Evolutionary conservation across 2,329 filamentous ascomycete genomes (phyloP), one percentile per base, ranked within the genome.

Genomic region (Ceratocystis cubensis): DNA sequence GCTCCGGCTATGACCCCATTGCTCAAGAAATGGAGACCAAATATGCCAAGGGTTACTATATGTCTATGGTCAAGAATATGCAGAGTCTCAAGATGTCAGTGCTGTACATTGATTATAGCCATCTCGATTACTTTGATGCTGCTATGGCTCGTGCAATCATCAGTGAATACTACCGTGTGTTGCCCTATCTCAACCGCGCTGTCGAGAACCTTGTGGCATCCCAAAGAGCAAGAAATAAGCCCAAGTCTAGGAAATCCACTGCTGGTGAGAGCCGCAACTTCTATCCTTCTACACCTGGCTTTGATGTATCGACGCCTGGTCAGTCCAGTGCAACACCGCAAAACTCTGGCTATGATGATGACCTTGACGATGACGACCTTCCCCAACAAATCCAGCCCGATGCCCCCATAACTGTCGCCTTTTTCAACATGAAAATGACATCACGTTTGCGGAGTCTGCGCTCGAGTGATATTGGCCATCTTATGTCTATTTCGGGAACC

Each of bases 401-500:
- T 77, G 96, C 96, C 79, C 81, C 99, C 46, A 97, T 99, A 75
- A 85, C 91, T 3, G 81, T 96, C 64, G 92, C 92, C 41, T 95
- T 96, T 72, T 96, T 96, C 79, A 96, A 96, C 73, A 79, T 96
- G 33, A 90, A 92, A 0, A 81, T 96, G 1, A 88, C 96, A 15
- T 94, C 91, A 1, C 83, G 92, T 70, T 84, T 96, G 66, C 88
- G 92, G 68, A 87, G 91, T 72, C 80, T 99, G 69, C 87, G 94
- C 41, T 96, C 94, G 30, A 82, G 85, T 69, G 92, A 96, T 71
- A 95, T 99, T 71, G 94, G 94, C 65, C 90, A 93, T 73, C 82
- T 99, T 56, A 84, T 96, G 5, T 96, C 94, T 10, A 96, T 99
- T 71, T 99, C 94, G 6, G 94, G 94, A 61, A 99, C 94, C 0